phyloP scores from a whole-genome alignment of 345 rosid genomes.

The Orychophragmus violaceus region DNA sequence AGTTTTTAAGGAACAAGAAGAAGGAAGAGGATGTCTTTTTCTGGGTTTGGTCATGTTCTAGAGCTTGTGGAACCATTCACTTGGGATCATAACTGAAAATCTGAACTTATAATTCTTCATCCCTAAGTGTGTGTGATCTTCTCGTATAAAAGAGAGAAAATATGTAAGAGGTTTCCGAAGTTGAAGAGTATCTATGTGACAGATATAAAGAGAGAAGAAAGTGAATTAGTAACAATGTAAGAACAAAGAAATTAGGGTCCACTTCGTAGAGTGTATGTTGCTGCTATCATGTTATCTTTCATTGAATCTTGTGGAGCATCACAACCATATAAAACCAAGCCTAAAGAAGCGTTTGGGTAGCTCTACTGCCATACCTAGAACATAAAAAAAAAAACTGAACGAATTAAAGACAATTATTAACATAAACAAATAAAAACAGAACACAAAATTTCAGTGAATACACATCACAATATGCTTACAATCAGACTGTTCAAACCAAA shows the following conservation, averaged over 20 bases:
- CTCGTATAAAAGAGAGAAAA: not conserved
- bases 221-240: constrained; percentile 3
- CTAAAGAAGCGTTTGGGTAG: no score
- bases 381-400: no score
- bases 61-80: constrained; percentile 77
- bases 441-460: no score
- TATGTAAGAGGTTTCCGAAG: not conserved
- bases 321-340: no score
- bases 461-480: no score
- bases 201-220: constrained; percentile 4
- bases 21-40: constrained; percentile 1
- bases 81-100: constrained; percentile 51
- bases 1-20: constrained; percentile 8
- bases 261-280: constrained; percentile 11
- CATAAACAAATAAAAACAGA: no score
- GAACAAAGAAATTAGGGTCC: constrained; percentile 7
- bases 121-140: no score
- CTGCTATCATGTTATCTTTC: no score
- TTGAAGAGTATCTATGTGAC: not conserved
- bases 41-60: constrained; percentile 39
- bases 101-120: constrained; percentile 56
- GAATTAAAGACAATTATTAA: no score
- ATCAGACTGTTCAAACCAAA: no score
- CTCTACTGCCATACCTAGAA: no score
- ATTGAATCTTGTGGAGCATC: no score